Evolutionary conservation across 192 early-diverging fungal species (phyloP).

Genomic region (Coemansia sp.): DNA sequence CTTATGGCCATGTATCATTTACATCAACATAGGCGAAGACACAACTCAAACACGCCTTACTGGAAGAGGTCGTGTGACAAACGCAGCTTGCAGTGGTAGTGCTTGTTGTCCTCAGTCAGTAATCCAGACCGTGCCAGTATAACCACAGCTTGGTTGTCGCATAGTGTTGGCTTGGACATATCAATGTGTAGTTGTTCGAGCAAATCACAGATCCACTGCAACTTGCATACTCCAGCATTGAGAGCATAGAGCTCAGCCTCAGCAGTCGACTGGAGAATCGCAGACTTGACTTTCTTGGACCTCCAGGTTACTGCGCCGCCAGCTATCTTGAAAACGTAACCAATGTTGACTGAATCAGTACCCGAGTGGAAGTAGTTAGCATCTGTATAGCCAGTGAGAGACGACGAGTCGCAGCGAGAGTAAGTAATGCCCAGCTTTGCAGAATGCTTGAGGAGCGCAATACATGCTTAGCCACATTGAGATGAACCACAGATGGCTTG

Average conservation of each 20-base stretch:
- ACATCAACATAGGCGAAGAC: no score
- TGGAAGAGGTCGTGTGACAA: no score
- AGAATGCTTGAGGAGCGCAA: constrained; percentile 16
- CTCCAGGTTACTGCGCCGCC: constrained; percentile 13
- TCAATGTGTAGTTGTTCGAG: no score
- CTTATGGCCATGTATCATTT: no score
- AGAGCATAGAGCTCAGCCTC: constrained; percentile 10
- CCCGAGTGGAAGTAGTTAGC: constrained; percentile 17
- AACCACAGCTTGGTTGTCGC: no score
- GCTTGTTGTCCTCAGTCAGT: no score
- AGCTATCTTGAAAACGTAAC: constrained; percentile 9
- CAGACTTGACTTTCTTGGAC: constrained; percentile 20
- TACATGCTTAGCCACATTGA: constrained; percentile 12
- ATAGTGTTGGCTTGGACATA: no score
- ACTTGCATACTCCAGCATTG: no score
- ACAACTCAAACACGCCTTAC: no score
- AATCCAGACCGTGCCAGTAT: no score
- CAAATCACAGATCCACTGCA: no score
- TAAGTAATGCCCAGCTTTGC: constrained; percentile 15
- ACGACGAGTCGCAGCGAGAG: neutral
- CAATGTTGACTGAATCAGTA: constrained; percentile 4
- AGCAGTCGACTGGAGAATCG: constrained; percentile 14
- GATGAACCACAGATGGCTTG: constrained; percentile 5
- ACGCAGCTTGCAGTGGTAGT: no score
- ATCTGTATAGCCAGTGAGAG: constrained; percentile 12